Base-by-base conservation (phyloP, 148 eudicot genomes). In the Camellia granthamiana region DNA sequence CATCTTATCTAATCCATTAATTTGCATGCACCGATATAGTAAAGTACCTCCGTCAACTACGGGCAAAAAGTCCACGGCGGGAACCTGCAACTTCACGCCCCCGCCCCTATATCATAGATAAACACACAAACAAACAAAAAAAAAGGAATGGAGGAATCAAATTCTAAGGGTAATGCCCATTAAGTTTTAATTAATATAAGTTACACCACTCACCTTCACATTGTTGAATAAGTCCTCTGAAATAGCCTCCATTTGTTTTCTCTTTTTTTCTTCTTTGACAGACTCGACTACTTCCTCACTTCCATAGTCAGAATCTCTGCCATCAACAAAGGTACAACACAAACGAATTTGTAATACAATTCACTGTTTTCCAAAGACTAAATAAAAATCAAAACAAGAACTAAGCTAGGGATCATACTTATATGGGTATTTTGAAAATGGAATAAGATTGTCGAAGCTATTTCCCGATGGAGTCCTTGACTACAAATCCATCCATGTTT, bases 201-300 rank as follows among this genome's bases (percentile, higher is more conserved):
- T 69, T 55, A 81, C 70, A 75, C 62, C 51, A 84, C 72, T 77
- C 79, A 90, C 99, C 92, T 89, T 89, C 61, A 90, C 94, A 55
- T 69, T 84, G 85, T 92, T 91, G 79, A 96, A 96, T 51, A 96
- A 87, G 81, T 96, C 98, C 75, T 96, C 99, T 15, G 99, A 94
- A 82, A 92, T 85, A 75, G 97, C 92, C 86, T 96, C 99, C 94
- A 84, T 94, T 84, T 94, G 90, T 84, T 91, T 92, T 80, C 97
- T 87, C 82, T 83, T 91, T 85, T 92, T 96, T 84, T 96, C 99
- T 85, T 94, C 98, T 81, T 90, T 91, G 63, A 90, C 81, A 68
- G 88, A 88, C 75, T 85, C 93, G 69, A 72, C 86, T 19, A 88
- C 86, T 84, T 91, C 95, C 77, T 91, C 97, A 80, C 82, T 85